Evolutionary conservation across 495 filamentous ascomycete species (phyloP).

Genomic region (Penicillium roqueforti): DNA sequence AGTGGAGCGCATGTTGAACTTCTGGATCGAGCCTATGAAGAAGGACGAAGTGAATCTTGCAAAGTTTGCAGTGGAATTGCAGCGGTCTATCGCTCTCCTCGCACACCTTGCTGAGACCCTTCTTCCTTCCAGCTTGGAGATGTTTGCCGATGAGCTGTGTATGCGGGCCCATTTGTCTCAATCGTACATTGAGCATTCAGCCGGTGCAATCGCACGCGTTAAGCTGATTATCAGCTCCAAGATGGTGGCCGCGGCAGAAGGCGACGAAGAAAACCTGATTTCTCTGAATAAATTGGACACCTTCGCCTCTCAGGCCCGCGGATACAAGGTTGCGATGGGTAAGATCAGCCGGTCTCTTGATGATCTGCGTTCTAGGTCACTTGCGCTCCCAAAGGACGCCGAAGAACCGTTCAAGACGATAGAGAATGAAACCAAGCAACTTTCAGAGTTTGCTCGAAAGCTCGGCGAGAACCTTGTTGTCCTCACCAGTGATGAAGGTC

Average conservation of each 20-base stretch:
- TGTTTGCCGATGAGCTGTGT: conserved; percentile 76
- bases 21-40: conserved; percentile 78
- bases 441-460: conserved; percentile 63
- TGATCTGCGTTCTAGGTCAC: conserved; percentile 70
- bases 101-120: conserved; percentile 78
- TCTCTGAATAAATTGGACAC: conserved; percentile 67
- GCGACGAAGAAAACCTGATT: conserved; percentile 58
- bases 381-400: conserved; percentile 64
- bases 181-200: conserved; percentile 74
- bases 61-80: conserved; percentile 73
- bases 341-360: conserved; percentile 76
- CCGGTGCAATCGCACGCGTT: conserved; percentile 59
- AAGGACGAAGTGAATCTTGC: conserved; percentile 84
- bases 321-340: conserved; percentile 74
- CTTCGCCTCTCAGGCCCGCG: conserved; percentile 70
- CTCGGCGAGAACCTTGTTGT: conserved; percentile 62
- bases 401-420: conserved; percentile 52
- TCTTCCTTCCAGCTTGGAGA: conserved; percentile 65
- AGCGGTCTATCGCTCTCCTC: conserved; percentile 76
- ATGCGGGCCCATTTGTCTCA: conserved; percentile 72
- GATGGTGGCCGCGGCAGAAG: conserved; percentile 38
- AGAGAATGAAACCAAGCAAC: conserved; percentile 57
- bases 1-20: conserved; percentile 83
- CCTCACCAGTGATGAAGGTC: conserved; percentile 68
- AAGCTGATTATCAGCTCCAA: conserved; percentile 63